phyloP scores from a whole-genome alignment of 2,329 filamentous ascomycete species.

The Ascochyta clinopodiicola region DNA sequence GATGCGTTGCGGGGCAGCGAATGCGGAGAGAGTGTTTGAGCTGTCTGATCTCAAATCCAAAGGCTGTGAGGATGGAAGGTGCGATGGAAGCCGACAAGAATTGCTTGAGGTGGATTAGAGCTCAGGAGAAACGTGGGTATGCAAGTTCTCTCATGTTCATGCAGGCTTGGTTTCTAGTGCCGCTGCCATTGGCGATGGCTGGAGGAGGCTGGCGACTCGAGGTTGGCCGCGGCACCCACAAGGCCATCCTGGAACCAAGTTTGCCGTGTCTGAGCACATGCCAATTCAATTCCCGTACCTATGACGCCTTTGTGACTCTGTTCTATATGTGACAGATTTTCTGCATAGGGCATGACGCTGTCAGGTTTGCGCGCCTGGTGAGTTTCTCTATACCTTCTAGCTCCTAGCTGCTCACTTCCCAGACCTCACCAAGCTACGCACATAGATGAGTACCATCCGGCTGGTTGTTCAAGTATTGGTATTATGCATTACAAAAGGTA shows the following conservation, averaged over 20 bases:
- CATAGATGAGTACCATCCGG: no score
- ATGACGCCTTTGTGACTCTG: background rate
- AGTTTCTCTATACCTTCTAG: no score
- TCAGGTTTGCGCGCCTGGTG: background rate
- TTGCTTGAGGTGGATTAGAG: background rate
- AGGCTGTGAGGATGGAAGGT: background rate
- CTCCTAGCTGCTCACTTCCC: no score
- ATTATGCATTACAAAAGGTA: slow-evolving; percentile 19
- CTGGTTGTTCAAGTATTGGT: background rate
- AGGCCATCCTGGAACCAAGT: slow-evolving; percentile 1
- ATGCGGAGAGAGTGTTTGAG: slow-evolving; percentile 9
- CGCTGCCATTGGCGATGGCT: slow-evolving; percentile 17
- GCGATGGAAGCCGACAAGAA: background rate
- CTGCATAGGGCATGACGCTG: background rate
- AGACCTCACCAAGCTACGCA: no score
- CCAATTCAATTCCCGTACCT: background rate
- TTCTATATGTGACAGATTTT: background rate
- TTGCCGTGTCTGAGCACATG: slow-evolving; percentile 1
- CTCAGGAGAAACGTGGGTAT: background rate
- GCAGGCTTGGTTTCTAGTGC: slow-evolving; percentile 11
- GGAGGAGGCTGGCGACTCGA: slow-evolving; percentile 15
- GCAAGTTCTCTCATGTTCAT: slow-evolving; percentile 5
- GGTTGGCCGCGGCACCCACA: slow-evolving; percentile 12
- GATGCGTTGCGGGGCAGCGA: slow-evolving; percentile 15
- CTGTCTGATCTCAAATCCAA: background rate